A percentile compares a stretch with the other conserved stretches of the same genome.
Evolutionary conservation across 192 early-diverging fungal species (phyloP).

Genomic region (Backusella australiensis): DNA sequence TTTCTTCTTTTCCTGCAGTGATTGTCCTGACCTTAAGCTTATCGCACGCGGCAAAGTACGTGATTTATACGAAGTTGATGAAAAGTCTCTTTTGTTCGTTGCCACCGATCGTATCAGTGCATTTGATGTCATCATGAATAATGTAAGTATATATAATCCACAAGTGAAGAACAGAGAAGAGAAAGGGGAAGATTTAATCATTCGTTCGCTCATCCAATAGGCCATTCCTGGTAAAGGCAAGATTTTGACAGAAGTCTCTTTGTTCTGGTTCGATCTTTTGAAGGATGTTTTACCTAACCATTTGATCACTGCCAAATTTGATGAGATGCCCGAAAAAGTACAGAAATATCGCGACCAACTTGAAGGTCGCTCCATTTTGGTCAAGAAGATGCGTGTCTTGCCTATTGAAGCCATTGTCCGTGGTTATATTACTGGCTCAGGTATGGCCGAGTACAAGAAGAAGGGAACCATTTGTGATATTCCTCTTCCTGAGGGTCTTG

Average conservation of each 20-base stretch:
- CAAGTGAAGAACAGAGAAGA: background rate
- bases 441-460: slow-evolving; percentile 92
- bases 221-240: slow-evolving; percentile 96
- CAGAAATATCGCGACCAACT: slow-evolving; percentile 90
- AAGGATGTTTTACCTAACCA: slow-evolving; percentile 93
- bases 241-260: slow-evolving; percentile 91
- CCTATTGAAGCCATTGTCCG: slow-evolving; percentile 98
- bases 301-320: slow-evolving; percentile 90
- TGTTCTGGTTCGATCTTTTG: slow-evolving; percentile 95
- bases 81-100: slow-evolving; percentile 86
- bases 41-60: slow-evolving; percentile 94
- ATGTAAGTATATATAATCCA: slow-evolving; percentile 53
- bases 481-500: slow-evolving; percentile 69
- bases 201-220: slow-evolving; percentile 40
- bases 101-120: slow-evolving; percentile 98
- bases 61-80: slow-evolving; percentile 94
- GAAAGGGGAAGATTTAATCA: background rate
- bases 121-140: slow-evolving; percentile 98
- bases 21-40: slow-evolving; percentile 92
- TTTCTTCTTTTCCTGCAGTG: slow-evolving; percentile 29
- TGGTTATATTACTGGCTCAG: slow-evolving; percentile 96
- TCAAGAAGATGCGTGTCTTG: slow-evolving; percentile 86
- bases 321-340: slow-evolving; percentile 85
- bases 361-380: slow-evolving; percentile 87
- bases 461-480: slow-evolving; percentile 95